A percentile compares a stretch with the other conserved stretches of the same genome.
Conservation (phyloP, 345 rosid genomes). For the Diplotaxis tenuifolia region DNA sequence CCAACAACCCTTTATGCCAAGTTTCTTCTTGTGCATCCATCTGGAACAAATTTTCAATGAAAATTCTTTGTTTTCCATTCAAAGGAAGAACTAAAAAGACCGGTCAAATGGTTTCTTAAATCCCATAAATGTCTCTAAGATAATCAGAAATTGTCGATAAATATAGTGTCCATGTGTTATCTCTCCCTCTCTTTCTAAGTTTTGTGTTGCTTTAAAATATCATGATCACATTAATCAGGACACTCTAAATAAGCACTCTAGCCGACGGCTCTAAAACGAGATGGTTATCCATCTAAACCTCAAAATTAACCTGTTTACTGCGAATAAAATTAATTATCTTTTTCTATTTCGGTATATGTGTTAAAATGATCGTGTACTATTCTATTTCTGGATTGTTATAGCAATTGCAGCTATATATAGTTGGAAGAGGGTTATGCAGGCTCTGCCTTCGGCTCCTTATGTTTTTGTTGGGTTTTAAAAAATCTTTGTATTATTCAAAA, state of each 20-base stretch:
- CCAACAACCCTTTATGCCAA: slow-evolving; percentile 14
- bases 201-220: slow-evolving; percentile 16
- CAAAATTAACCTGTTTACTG: background rate
- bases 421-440: background rate
- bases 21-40: slow-evolving; percentile 16
- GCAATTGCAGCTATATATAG: background rate
- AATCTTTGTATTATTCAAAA: too few species aligned
- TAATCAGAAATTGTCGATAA: slow-evolving; percentile 2
- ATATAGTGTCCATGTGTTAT: slow-evolving; percentile 16
- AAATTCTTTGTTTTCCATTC: slow-evolving; percentile 1
- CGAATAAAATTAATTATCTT: background rate
- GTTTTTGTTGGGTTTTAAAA: background rate
- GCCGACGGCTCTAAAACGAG: background rate
- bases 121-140: slow-evolving; percentile 3
- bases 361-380: background rate
- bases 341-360: background rate
- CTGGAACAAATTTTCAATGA: background rate
- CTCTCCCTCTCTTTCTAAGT: background rate
- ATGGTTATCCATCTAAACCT: background rate
- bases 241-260: background rate
- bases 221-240: background rate
- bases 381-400: background rate
- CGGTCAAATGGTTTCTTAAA: background rate
- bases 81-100: background rate
- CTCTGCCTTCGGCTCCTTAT: background rate